Evolutionary conservation across 306 rosid species (phyloP), one percentile per base, ranked within the genome.

Genomic region (Rosa persica): DNA sequence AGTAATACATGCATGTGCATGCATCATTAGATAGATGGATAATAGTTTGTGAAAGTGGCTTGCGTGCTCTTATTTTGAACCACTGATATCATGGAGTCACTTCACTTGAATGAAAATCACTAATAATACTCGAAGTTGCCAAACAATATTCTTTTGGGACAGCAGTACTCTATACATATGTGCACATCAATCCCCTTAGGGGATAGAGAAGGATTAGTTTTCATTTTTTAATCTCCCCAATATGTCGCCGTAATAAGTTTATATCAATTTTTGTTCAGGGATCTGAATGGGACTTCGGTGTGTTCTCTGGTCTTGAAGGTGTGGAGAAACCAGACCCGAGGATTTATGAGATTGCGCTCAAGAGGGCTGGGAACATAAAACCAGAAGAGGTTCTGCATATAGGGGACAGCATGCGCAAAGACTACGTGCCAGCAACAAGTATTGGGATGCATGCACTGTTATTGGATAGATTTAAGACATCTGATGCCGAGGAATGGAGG

Each of bases 381-480:
- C 96, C 93, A 1, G 88, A 91, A 74, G 85, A 95, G 89, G 82
- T 67, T 76, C 75, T 93, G 76, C 98, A 95, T 52, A 89, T 95
- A 3, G 98, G 99, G 55, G 99, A 95, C 83, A 95, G 99, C 89
- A 84, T 91, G 72, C 93, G 98, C 72, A 95, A 95, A 78, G 99
- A 95, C 83, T 89, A 89, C 38, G 77, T 89, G 22, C 98, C 99
- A 9, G 96, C 99, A 30, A 93, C 78, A 89, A 95, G 93, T 82
- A 82, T 95, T 72, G 99, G 97, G 60, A 89, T 91, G 98, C 98
- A 89, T 75, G 98, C 90, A 25, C 34, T 95, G 30, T 76, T 95
- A 67, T 71, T 95, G 87, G 98, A 95, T 82, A 90, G 99, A 68
- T 95, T 95, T 44, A 89, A 91, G 87, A 95, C 99, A 20, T 82